Conservation (phyloP, 83 land plant species). For the Picea abies region DNA sequence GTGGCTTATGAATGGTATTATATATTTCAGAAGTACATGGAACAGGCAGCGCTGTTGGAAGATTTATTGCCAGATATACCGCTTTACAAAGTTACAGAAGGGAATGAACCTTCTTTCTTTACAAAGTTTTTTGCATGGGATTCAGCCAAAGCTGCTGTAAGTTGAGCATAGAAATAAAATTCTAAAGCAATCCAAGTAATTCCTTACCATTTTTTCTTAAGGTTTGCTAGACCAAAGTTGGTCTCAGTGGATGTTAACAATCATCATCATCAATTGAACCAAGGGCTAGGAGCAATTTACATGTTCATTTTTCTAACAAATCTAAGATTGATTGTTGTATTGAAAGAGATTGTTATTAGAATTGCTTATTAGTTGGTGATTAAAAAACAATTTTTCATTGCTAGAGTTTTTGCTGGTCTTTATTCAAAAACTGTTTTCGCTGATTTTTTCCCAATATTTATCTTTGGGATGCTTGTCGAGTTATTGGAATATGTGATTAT, state of each 20-base stretch:
- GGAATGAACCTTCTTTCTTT: conserved; percentile 49
- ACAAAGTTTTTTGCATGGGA: conserved; percentile 48
- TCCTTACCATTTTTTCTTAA: too few species aligned
- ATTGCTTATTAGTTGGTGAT: too few species aligned
- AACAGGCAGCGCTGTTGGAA: conserved; percentile 30
- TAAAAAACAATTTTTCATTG: too few species aligned
- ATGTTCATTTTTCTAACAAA: too few species aligned
- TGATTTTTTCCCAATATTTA: background rate
- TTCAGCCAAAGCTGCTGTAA: conserved; percentile 36
- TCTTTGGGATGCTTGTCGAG: background rate
- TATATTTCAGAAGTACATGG: conserved; percentile 40
- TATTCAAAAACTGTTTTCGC: too few species aligned
- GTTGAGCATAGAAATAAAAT: background rate
- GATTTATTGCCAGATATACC: conserved; percentile 31
- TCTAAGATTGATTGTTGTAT: too few species aligned
- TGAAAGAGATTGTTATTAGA: too few species aligned
- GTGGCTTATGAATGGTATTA: background rate
- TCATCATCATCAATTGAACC: too few species aligned
- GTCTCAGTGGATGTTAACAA: too few species aligned
- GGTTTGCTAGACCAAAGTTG: too few species aligned
- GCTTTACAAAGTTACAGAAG: conserved; percentile 35
- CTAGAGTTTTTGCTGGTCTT: too few species aligned
- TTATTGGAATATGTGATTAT: background rate
- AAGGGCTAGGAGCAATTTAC: too few species aligned
- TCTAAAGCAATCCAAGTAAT: background rate